Conservation (phyloP, 2,329 filamentous ascomycete species). For the Elsinoe batatas region DNA sequence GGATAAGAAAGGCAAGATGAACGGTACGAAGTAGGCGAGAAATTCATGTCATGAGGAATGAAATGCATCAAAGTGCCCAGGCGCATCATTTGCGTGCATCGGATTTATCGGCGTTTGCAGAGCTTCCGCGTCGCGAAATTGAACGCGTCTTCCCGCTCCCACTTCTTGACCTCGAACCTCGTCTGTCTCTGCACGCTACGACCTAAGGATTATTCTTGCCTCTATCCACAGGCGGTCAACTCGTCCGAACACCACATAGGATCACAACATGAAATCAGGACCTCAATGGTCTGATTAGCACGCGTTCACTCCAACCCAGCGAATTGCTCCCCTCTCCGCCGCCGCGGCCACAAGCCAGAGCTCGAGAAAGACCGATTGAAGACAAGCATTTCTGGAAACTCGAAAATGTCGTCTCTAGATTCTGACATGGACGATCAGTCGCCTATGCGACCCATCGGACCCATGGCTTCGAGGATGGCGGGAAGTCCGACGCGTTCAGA, state of each 20-base stretch:
- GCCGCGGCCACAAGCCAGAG: too few species aligned
- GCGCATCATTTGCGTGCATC: background rate
- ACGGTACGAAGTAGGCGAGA: slow-evolving; percentile 3
- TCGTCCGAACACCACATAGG: too few species aligned
- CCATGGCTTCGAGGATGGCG: background rate
- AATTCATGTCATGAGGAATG: background rate
- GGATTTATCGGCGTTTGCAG: slow-evolving; percentile 1
- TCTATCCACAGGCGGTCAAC: background rate
- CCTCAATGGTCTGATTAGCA: too few species aligned
- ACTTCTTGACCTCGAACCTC: background rate
- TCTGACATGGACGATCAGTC: background rate
- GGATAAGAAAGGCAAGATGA: slow-evolving; percentile 4
- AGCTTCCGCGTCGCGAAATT: background rate
- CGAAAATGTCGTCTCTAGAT: background rate
- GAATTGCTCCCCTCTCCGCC: too few species aligned
- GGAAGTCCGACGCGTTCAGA: background rate
- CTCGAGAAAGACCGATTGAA: too few species aligned
- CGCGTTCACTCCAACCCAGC: too few species aligned
- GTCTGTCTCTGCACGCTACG: background rate
- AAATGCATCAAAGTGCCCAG: background rate
- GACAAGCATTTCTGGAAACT: background rate
- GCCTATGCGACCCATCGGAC: slow-evolving; percentile 1
- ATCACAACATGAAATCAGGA: too few species aligned
- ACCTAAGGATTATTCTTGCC: background rate
- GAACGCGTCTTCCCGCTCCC: slow-evolving; percentile 3